Base-by-base conservation (phyloP, 2,329 filamentous ascomycete genomes). In the Colletotrichum filicis region DNA sequence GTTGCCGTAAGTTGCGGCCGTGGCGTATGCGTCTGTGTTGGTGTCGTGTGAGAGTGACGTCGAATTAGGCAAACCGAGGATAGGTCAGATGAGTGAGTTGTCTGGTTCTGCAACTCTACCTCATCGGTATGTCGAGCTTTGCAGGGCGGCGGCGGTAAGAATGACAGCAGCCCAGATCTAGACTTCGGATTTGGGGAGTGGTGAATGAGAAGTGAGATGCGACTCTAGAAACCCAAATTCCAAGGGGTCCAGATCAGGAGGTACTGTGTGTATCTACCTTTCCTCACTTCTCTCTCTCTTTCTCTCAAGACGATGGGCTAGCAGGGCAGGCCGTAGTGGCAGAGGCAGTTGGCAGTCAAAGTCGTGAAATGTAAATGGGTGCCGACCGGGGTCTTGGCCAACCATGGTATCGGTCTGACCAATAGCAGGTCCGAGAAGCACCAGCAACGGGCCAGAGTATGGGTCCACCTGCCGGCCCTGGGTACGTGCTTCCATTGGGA, bases 371-470 rank as follows among this genome's bases (percentile, higher is more conserved):
- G 62, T 42, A 57, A 73, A 70, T 70, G 60, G 60, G 37, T 56
- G 46, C 46, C 66, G 59, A 42, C 58, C 60, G 46, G 60, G 60
- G 53, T 8, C 66, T 72, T 68, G 70, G 70, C 66, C 66, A 65
- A 73, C 70, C 66, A 73, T 56, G 46, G 60, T 26, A 57, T 49
- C 71, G 60, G 70, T 61, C 56, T 70, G 66, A 26, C 70, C 70
- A 73, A 73, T 70, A 24, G 37, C 46, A 65, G 56, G 32, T 16
- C 12, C 53, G 28, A 16, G 19, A 30, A 12, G 42, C 42, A n/a
- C 53, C 53, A 65, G 28, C 16, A 32, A 63, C 59, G 66, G 66
- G 24, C 70, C 59, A 69, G 55, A 55, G 55, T 19, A 32, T 62
- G 69, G 65, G 32, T 32, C 65, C 24, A n/a, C 8, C 30, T 65